Conservation (phyloP, 441 rosid species). For the Brassica hybrid region DNA sequence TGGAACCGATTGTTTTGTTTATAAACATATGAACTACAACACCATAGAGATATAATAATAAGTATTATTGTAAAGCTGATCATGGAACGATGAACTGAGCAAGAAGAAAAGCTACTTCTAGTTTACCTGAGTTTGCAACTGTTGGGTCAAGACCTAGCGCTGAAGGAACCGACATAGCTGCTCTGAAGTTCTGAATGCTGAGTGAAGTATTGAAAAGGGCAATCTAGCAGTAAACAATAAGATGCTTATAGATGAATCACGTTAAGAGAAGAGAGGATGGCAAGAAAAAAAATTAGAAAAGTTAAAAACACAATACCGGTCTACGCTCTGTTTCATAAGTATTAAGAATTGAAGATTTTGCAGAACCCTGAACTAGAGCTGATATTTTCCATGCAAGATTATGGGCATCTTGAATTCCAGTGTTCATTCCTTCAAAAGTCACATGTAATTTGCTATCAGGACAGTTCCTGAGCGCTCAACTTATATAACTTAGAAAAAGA, state of each 20-base stretch:
- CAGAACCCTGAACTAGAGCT: conserved; percentile 59
- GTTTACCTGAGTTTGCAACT: conserved; percentile 78
- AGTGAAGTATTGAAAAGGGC: conserved; percentile 60
- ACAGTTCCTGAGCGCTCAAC: too few species aligned
- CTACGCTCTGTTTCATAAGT: conserved; percentile 89
- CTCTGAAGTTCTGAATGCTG: conserved; percentile 53
- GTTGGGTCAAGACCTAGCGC: conserved; percentile 87
- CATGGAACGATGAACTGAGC: conserved; percentile 17
- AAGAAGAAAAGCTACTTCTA: conserved; percentile 31
- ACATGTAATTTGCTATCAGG: too few species aligned
- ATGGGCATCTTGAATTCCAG: conserved; percentile 96
- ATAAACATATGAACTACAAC: conserved; percentile 70
- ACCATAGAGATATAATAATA: conserved; percentile 26
- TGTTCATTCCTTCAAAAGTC: conserved; percentile 81
- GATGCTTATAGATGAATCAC: conserved; percentile 33
- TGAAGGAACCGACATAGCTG: conserved; percentile 78
- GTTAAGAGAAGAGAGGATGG: conserved; percentile 19
- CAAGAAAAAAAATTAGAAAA: conserved; percentile 20
- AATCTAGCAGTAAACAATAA: conserved; percentile 53
- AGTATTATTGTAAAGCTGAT: conserved; percentile 11
- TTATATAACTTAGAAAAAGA: too few species aligned
- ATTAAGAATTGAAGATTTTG: conserved; percentile 67
- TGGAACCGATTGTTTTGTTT: conserved; percentile 57
- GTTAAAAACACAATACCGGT: conserved; percentile 62
- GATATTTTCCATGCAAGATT: conserved; percentile 98